Percentiles rank a stretch among this genome's conserved stretches.
Conservation (phyloP, 495 filamentous ascomycete genomes). For the Aspergillus coremiiformis region DNA sequence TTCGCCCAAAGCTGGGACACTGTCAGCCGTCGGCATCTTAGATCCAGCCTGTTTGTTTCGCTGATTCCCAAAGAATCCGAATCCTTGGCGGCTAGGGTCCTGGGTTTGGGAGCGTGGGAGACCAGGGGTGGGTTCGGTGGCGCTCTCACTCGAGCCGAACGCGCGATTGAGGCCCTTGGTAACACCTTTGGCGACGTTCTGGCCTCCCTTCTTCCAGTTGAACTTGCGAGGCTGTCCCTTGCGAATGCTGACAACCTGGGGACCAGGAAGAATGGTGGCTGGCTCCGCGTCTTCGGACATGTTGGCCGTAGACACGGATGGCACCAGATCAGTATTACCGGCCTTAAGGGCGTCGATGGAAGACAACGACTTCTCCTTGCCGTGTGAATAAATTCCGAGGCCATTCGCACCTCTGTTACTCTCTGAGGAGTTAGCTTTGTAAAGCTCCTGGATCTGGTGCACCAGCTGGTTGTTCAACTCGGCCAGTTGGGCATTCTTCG, state of each 20-base stretch:
- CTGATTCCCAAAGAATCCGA: constrained; percentile 65
- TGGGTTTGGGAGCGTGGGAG: constrained; percentile 40
- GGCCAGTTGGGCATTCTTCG: constrained; percentile 87
- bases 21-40: constrained; percentile 49
- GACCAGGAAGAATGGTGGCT: constrained; percentile 61
- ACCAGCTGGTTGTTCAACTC: constrained; percentile 93
- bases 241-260: constrained; percentile 85
- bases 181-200: constrained; percentile 87
- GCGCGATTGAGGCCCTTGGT: constrained; percentile 87
- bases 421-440: constrained; percentile 66
- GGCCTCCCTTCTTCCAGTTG: constrained; percentile 96
- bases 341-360: constrained; percentile 52
- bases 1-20: constrained; percentile 46
- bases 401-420: constrained; percentile 58
- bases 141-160: constrained; percentile 49
- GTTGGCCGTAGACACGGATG: constrained; percentile 49
- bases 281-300: constrained; percentile 60
- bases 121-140: constrained; percentile 35
- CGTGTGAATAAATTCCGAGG: constrained; percentile 74
- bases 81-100: constrained; percentile 58
- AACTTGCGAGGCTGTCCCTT: constrained; percentile 92
- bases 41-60: constrained; percentile 39
- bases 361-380: constrained; percentile 64
- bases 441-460: constrained; percentile 86
- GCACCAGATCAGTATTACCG: constrained; percentile 41